Conservation (phyloP, 352 stramenopile genomes). For the Salisapilia sapeloensis region DNA sequence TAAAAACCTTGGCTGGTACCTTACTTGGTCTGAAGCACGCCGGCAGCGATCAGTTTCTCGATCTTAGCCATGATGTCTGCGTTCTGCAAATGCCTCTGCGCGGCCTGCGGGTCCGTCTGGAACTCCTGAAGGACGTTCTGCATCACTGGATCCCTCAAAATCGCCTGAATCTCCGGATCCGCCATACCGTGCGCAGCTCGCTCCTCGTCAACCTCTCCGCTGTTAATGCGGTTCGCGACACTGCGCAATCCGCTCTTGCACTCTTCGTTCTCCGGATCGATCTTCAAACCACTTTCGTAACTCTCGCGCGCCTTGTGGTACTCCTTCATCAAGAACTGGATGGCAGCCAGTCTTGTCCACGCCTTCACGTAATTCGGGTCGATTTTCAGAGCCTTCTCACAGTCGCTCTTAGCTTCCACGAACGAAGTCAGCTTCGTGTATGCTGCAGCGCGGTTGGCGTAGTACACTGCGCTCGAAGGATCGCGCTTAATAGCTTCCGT, state of each 20-base stretch:
- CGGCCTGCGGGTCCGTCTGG: slow-evolving; percentile 86
- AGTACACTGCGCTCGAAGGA: slow-evolving; percentile 94
- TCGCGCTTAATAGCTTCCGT: slow-evolving; percentile 98
- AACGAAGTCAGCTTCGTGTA: slow-evolving; percentile 97
- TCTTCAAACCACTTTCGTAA: slow-evolving; percentile 90
- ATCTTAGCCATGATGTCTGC: slow-evolving; percentile 94
- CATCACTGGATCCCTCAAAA: slow-evolving; percentile 95
- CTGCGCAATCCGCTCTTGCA: slow-evolving; percentile 94
- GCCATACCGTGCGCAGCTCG: slow-evolving; percentile 94
- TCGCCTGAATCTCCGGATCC: slow-evolving; percentile 97
- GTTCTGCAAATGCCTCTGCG: slow-evolving; percentile 90
- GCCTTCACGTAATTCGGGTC: slow-evolving; percentile 99
- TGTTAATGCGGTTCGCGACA: slow-evolving; percentile 89
- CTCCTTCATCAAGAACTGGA: slow-evolving; percentile 99
- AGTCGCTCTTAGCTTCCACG: slow-evolving; percentile 82
- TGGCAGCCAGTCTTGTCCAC: slow-evolving; percentile 95
- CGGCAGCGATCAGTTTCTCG: slow-evolving; percentile 97
- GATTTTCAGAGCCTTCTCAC: slow-evolving; percentile 95
- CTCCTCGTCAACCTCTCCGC: slow-evolving; percentile 92
- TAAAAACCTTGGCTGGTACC: no score
- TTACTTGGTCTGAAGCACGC: slow-evolving; percentile 91
- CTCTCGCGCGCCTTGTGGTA: slow-evolving; percentile 97
- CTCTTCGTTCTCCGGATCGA: slow-evolving; percentile 91
- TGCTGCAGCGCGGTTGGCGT: slow-evolving; percentile 96
- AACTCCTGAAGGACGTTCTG: slow-evolving; percentile 97